Evolutionary conservation across 78 protist species (phyloP).

Genomic region (Creolimax fragrantissima): DNA sequence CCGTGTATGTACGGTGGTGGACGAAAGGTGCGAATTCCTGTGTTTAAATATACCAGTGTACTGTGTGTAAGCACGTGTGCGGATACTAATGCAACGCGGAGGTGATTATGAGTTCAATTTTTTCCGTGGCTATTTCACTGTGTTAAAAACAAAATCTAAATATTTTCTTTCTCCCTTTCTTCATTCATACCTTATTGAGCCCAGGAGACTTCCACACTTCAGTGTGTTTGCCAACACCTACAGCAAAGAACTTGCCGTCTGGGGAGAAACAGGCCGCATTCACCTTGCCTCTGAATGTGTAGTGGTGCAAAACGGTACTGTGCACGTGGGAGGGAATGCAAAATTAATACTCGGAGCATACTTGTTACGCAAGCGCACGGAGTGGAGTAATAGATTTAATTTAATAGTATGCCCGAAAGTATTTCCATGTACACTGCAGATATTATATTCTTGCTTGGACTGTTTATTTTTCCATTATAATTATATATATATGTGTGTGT

Average conservation of each 20-base stretch:
- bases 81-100: background rate
- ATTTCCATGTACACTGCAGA: too few relatives aligned
- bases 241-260: constrained; percentile 26
- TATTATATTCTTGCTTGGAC: too few relatives aligned
- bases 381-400: too few relatives aligned
- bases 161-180: too few relatives aligned
- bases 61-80: background rate
- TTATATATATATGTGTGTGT: background rate
- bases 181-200: too few relatives aligned
- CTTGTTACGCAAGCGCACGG: too few relatives aligned
- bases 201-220: background rate
- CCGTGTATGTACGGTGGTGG: constrained; percentile 31
- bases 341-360: too few relatives aligned
- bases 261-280: constrained; percentile 39
- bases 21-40: constrained; percentile 47
- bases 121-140: too few relatives aligned
- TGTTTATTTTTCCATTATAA: too few relatives aligned
- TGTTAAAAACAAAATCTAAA: too few relatives aligned
- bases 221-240: background rate
- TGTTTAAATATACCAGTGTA: background rate
- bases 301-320: constrained; percentile 26
- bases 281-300: constrained; percentile 41
- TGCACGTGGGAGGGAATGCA: background rate
- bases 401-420: too few relatives aligned
- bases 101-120: too few relatives aligned